Conservation (phyloP, 371 early-diverging fungal genomes). For the Parasitella parasitica region DNA sequence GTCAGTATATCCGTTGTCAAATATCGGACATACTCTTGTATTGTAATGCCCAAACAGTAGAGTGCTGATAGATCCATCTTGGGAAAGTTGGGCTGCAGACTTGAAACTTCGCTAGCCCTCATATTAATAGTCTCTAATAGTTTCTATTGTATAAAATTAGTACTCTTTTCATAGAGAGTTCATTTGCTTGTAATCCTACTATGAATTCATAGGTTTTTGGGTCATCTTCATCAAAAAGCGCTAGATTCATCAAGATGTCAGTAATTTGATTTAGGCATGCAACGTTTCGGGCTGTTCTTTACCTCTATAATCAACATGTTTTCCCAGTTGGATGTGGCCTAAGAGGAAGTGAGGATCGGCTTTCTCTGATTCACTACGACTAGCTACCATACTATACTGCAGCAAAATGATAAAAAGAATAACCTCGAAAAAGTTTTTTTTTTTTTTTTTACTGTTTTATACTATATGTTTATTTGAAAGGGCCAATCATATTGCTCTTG, state of each 20-base stretch:
- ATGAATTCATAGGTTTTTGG: too few species aligned
- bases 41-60: conserved; percentile 7
- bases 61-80: conserved; percentile 8
- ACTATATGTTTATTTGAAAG: too few species aligned
- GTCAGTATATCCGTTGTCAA: background rate
- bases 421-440: background rate
- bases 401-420: background rate
- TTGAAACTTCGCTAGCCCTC: background rate
- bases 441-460: too few species aligned
- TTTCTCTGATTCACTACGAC: too few species aligned
- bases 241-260: background rate
- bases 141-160: too few species aligned
- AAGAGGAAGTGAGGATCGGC: background rate
- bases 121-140: conserved; percentile 6
- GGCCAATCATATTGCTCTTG: too few species aligned
- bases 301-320: background rate
- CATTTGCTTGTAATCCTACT: too few species aligned
- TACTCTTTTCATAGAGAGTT: too few species aligned
- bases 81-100: background rate
- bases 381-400: background rate
- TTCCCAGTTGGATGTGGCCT: background rate
- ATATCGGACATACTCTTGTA: conserved; percentile 9
- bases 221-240: background rate
- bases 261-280: background rate
- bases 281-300: background rate